These are phyloP conservation scores for Taphrina communis DNA, from an alignment of 1,139 yeast species.

Conservation along the genomic window DNA sequence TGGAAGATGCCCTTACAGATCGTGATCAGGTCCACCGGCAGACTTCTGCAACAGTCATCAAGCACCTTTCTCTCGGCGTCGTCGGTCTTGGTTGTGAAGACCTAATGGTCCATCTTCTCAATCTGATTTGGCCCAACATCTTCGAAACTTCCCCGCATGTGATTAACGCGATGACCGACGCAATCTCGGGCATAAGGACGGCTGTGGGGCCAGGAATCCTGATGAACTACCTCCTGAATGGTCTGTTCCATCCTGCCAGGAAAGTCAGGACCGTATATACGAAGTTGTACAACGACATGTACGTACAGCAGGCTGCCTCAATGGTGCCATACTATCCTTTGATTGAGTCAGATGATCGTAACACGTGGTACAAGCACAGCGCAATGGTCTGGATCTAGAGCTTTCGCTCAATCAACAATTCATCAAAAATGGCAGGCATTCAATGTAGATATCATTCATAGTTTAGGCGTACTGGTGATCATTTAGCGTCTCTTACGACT, in stretches of 20 bases:
- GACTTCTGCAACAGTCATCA: constrained; percentile 88
- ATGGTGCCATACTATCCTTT: constrained; percentile 84
- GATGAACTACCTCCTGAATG: constrained; percentile 63
- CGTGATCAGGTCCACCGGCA: constrained; percentile 93
- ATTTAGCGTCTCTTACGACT: neutral
- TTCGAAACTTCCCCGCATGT: constrained; percentile 71
- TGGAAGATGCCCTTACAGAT: constrained; percentile 90
- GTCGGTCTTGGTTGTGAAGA: constrained; percentile 77
- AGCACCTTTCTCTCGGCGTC: constrained; percentile 80
- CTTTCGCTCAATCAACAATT: neutral
- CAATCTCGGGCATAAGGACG: constrained; percentile 73
- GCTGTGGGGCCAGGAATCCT: constrained; percentile 78
- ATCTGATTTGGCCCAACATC: constrained; percentile 70
- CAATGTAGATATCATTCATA: neutral
- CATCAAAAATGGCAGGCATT: neutral
- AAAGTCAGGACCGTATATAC: constrained; percentile 86
- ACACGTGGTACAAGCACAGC: constrained; percentile 31
- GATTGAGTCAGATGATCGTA: constrained; percentile 53
- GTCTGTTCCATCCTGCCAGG: constrained; percentile 85
- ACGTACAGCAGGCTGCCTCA: constrained; percentile 74
- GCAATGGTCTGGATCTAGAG: constrained; percentile 35
- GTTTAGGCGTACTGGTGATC: neutral
- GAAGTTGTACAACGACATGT: constrained; percentile 78
- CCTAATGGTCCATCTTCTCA: constrained; percentile 71
- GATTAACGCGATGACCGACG: constrained; percentile 77